Evolutionary conservation across 345 rosid genomes (phyloP).

Genomic region (Kernera saxatilis): DNA sequence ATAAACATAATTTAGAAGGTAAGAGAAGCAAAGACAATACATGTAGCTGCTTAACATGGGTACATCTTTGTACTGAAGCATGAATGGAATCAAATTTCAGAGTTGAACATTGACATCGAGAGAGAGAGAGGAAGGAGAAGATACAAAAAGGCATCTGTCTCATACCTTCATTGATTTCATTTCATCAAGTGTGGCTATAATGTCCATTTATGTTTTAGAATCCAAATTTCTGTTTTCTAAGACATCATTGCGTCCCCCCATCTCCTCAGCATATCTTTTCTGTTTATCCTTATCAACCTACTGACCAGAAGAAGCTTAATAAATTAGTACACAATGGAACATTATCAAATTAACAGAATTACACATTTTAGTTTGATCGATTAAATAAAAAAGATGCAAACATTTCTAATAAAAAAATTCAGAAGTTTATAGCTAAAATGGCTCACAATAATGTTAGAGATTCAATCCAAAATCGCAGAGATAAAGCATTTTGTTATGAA

Average conservation of each 20-base stretch:
- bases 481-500: too few relatives aligned
- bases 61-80: too few relatives aligned
- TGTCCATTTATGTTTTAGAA: slow-evolving; percentile 94
- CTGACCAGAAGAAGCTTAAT: slow-evolving; percentile 20
- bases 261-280: slow-evolving; percentile 76
- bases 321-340: slow-evolving; percentile 6
- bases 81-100: background rate
- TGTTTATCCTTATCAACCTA: slow-evolving; percentile 45
- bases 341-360: too few relatives aligned
- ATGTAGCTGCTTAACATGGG: too few relatives aligned
- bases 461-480: too few relatives aligned
- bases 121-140: background rate
- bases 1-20: background rate
- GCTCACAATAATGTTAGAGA: too few relatives aligned
- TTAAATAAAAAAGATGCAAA: too few relatives aligned
- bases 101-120: background rate
- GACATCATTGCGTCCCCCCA: slow-evolving; percentile 98
- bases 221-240: slow-evolving; percentile 83
- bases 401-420: too few relatives aligned
- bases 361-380: too few relatives aligned
- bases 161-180: slow-evolving; percentile 83
- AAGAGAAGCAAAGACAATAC: too few relatives aligned
- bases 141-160: background rate
- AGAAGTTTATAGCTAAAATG: too few relatives aligned
- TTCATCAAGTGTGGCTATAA: slow-evolving; percentile 88